Evolutionary conservation across 345 rosid species (phyloP), one percentile per base, ranked within the genome.

Genomic region (Populus davidiana): DNA sequence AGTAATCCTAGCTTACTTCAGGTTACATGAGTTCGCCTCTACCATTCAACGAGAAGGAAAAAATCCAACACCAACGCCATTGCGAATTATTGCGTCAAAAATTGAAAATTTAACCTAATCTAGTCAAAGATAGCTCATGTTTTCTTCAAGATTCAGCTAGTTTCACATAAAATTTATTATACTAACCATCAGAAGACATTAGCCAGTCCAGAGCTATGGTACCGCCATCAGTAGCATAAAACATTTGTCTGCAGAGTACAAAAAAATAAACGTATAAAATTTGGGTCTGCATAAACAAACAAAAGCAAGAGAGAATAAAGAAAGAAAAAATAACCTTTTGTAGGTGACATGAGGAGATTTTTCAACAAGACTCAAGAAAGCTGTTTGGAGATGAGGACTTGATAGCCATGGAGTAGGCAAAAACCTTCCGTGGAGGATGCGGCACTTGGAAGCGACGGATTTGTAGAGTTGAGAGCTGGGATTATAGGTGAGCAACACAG

Each of bases 371-470:
- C 43, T 78, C 75, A 84, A 75, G 75, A 84, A 86, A 50, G 69
- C 85, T 6, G 86, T 86, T 73, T 86, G 89, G 33, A 84, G 75
- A 80, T 86, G 87, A 82, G 89, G 85, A 79, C 89, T 82, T 18
- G 77, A 80, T 6, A 86, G 84, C 89, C 89, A 86, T 43, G 87
- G 87, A 35, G 87, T 86, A 5, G 85, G 72, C 61, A 38, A 47
- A 79, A 77, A 86, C 78, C 89, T 78, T 47, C 80, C 81, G 67
- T 78, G 83, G 49, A 86, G 84, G 41, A 80, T 31, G 27, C 17
- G 79, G 69, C 89, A 86, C 71, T 72, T 76, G 71, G 87, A 79
- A 70, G 73, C 86, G 31, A 84, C 69, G 56, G 80, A 86, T 5
- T 63, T 80, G 83, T 76, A 86, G 78, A 86, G 81, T 21, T 68